Conservation (phyloP, 2,329 filamentous ascomycete species). For the Aspergillus sp. region DNA sequence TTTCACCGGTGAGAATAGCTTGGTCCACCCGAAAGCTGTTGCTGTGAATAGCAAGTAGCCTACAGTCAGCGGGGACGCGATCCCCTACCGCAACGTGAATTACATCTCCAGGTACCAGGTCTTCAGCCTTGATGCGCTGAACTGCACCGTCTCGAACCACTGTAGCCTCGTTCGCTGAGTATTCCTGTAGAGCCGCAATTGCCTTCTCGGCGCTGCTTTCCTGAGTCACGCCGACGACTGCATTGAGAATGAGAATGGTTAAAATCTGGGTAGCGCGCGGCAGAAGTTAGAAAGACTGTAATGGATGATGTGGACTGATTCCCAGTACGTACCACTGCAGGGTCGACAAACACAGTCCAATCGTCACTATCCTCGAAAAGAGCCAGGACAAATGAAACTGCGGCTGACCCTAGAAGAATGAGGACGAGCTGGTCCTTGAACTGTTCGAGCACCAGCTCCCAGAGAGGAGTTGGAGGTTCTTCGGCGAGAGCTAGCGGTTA, state of each 20-base stretch:
- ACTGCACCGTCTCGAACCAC: conserved; percentile 82
- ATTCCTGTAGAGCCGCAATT: conserved; percentile 96
- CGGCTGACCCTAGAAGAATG: conserved; percentile 88
- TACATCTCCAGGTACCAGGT: conserved; percentile 92
- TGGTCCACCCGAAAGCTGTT: conserved; percentile 98
- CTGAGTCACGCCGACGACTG: conserved; percentile 95
- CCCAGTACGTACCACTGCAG: conserved; percentile 72
- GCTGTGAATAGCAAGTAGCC: conserved; percentile 85
- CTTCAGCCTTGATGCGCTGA: conserved; percentile 87
- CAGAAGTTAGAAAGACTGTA: conserved; percentile 17
- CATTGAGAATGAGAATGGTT: conserved; percentile 94
- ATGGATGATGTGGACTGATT: not conserved
- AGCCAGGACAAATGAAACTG: conserved; percentile 88
- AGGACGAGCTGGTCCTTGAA: conserved; percentile 99
- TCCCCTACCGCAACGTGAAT: conserved; percentile 86
- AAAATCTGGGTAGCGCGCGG: conserved; percentile 64
- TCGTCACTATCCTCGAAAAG: conserved; percentile 90
- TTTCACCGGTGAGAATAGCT: conserved; percentile 95
- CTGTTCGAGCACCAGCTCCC: conserved; percentile 95
- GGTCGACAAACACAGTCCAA: conserved; percentile 97
- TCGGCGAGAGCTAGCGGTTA: conserved; percentile 65
- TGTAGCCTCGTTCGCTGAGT: conserved; percentile 97
- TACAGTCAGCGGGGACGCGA: conserved; percentile 91
- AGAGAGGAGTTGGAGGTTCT: conserved; percentile 92
- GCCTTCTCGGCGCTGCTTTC: conserved; percentile 98